Base-by-base conservation (phyloP, 305 asterid species). In the Lippia alba region DNA sequence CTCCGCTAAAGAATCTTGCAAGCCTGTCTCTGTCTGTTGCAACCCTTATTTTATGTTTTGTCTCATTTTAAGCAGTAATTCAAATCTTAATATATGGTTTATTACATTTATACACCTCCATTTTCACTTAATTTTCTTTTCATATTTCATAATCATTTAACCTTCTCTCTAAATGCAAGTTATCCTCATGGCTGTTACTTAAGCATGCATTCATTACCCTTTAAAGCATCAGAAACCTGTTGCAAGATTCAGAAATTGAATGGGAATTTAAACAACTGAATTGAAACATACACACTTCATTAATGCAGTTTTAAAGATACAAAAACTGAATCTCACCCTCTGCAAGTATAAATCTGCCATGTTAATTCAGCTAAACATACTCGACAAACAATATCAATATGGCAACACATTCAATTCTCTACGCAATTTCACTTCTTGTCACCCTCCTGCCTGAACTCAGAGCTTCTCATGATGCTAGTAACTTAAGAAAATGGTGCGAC, bases 401-500 rank as follows among this genome's bases (percentile, higher is more conserved):
- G 56, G 18, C 56, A 6, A 50, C 24, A 55, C 8, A 8, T 55
- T 18, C 14, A 9, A 19, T 50, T 7, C 34, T 19, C 7, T 55
- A 55, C 12, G 14, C 33, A 55, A 17, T 55, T 55, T 12, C 39
- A 55, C 20, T 15, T 0, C 56, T 50, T 15, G 6, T 55, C 10
- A 17, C 15, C 19, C 36, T 55, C n/a, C 5, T 12, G 6, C 36
- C 60, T 8, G 20, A 8, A 20, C 6, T 55, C 33, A 8, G 6
- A 18, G 10, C 19, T 12, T 20, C 60, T 2, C 18, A 5, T 15
- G 56, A 55, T 2, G 6, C 39, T 10, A 6, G n/a, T 9, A 18
- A 55, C 60, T 2, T 55, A 55, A 55, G 34, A 18, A 50, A 6
- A 50, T 55, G 60, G 60, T 55, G 60, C 60, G 11, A 10, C 36